Percentiles rank a stretch among this genome's conserved stretches.
These are phyloP conservation scores for Exophiala bonariae DNA, from an alignment of 2,329 filamentous ascomycete genomes.

Conservation along the genomic window DNA sequence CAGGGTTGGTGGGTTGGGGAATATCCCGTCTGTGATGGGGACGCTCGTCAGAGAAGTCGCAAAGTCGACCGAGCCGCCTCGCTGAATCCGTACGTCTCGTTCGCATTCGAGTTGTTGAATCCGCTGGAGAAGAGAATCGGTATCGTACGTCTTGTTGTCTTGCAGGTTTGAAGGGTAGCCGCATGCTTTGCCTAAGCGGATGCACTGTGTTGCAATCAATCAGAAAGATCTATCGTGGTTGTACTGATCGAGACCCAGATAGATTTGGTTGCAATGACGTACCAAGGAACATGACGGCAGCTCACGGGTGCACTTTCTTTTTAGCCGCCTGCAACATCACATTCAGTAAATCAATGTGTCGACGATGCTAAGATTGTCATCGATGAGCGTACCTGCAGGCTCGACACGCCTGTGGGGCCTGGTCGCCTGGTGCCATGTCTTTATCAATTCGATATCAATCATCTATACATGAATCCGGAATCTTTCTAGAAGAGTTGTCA, in stretches of 20 bases:
- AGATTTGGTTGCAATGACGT: too few species aligned
- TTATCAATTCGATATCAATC: too few species aligned
- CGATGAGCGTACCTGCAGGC: constrained; percentile 5
- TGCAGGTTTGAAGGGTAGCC: constrained; percentile 6
- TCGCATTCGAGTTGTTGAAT: constrained; percentile 6
- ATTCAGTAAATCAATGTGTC: background rate
- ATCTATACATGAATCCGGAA: too few species aligned
- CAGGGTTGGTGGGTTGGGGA: background rate
- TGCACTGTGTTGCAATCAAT: constrained; percentile 5
- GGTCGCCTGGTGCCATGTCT: background rate
- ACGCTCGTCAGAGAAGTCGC: background rate
- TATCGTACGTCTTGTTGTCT: constrained; percentile 1
- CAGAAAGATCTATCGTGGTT: too few species aligned
- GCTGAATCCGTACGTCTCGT: background rate
- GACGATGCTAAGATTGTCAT: background rate
- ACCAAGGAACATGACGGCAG: constrained; percentile 47
- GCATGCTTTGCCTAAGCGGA: constrained; percentile 7
- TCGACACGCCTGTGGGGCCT: constrained; percentile 9
- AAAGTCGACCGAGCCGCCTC: background rate
- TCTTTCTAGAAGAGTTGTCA: too few species aligned
- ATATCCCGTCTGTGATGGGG: background rate
- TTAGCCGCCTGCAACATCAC: constrained; percentile 51
- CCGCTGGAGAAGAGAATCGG: constrained; percentile 8
- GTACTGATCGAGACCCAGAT: too few species aligned
- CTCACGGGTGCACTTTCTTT: constrained; percentile 53